phyloP scores from a whole-genome alignment of 192 early-diverging fungal species.

The Linnemannia schmuckeri region DNA sequence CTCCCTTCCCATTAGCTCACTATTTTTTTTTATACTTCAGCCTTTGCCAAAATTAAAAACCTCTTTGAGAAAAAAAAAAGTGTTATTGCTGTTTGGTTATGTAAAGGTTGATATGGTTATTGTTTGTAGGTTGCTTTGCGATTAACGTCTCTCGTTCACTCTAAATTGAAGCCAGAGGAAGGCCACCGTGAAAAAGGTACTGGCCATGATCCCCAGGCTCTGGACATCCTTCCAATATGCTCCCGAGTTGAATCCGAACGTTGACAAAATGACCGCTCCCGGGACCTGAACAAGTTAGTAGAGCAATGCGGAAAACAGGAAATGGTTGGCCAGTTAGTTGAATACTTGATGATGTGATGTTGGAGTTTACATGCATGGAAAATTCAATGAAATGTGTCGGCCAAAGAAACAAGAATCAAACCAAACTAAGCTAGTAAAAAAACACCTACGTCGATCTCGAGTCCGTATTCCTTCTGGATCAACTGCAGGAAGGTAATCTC shows the following conservation, averaged over 20 bases:
- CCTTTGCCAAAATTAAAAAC: conserved; percentile 14
- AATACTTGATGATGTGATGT: no score
- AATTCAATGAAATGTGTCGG: not conserved
- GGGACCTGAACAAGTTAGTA: conserved; percentile 69
- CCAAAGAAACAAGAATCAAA: not conserved
- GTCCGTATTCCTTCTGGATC: conserved; percentile 83
- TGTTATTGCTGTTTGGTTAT: not conserved
- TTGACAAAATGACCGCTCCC: conserved; percentile 85
- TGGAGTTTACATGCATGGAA: no score
- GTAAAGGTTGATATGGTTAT: not conserved
- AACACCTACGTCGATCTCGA: conserved; percentile 79
- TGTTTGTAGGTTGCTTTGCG: not conserved
- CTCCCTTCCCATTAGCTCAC: not conserved
- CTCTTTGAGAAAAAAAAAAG: conserved; percentile 8
- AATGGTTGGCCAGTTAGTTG: no score
- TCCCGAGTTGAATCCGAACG: conserved; percentile 88
- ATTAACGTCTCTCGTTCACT: conserved; percentile 85
- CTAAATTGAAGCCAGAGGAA: conserved; percentile 83
- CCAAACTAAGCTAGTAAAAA: not conserved
- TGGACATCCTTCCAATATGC: conserved; percentile 88
- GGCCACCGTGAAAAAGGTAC: conserved; percentile 70
- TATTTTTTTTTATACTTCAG: not conserved
- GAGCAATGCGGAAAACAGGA: not conserved
- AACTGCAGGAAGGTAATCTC: conserved; percentile 87
- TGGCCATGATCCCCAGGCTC: conserved; percentile 69